Evolutionary conservation across 495 filamentous ascomycete species (phyloP), one percentile per base, ranked within the genome.

Genomic region (Penicillium robsamsonii): DNA sequence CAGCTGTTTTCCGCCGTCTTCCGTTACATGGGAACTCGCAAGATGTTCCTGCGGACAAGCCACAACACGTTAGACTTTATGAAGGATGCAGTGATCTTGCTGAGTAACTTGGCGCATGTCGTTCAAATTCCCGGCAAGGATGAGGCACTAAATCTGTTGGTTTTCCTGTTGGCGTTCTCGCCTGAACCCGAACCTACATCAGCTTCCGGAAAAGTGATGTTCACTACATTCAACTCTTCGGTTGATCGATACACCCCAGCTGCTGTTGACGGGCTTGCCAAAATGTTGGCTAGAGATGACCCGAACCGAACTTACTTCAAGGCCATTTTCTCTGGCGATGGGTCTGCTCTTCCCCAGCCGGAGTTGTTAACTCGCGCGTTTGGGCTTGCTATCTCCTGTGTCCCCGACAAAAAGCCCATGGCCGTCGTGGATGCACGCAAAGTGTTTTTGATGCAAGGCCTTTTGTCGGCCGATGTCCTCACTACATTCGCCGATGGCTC

Each of bases 331-430:
- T 78, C 83, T 15, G 79, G 85, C 5, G 91, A 96, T 57, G 77
- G 81, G 13, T 69, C 76, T 17, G 76, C 75, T 15, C 75, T 77
- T 9, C 80, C 83, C 8, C 83, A 88, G 4, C 87, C 85, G 63
- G 91, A 96, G 50, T 83, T 97, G 24, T 82, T 97, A 8, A 97
- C 93, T 2, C 86, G 87, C 40, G 81, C 93, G 4, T 97, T 98
- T 70, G 92, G 84, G 17, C 83, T 98, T 33, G 89, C 92, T 0
- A 87, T 97, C 50, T 88, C 89, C 31, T 84, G 90, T 1, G 79
- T 97, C 41, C 94, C 94, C 0, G 88, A 91, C 53, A 79, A 79
- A 45, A 78, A 79, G 43, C 66, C 84, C 3, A 75, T 85, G 3
- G 78, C 84, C 2, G 80, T 89, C 10, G 83, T 90, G 17, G 90